These are phyloP conservation scores for Sugiyamaella xylanicola DNA, from an alignment of 1,139 yeast species.

Conservation along the genomic window DNA sequence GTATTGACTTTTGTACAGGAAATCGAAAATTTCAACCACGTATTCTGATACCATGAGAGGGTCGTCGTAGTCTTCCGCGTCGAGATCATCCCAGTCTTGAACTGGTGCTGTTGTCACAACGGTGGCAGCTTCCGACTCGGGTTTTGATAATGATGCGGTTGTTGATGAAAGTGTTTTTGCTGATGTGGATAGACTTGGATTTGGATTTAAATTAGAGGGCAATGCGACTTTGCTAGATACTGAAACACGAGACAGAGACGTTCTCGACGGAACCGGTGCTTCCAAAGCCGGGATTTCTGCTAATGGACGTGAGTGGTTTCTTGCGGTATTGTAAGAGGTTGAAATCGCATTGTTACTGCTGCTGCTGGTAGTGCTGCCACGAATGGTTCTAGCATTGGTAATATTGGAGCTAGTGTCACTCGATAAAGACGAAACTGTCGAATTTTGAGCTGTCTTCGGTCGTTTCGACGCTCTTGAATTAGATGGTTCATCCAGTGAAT, in stretches of 20 bases:
- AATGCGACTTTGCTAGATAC: neutral
- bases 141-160: neutral
- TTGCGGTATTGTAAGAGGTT: too few species aligned
- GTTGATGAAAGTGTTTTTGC: neutral
- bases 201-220: neutral
- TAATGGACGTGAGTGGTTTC: slow-evolving; percentile 8
- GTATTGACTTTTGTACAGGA: slow-evolving; percentile 71
- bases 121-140: neutral
- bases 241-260: neutral
- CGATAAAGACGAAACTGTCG: neutral
- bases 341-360: too few species aligned
- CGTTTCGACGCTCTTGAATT: slow-evolving; percentile 15
- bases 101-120: neutral
- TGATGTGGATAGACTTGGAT: neutral
- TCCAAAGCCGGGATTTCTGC: slow-evolving; percentile 10
- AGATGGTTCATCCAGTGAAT: slow-evolving; percentile 8
- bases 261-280: slow-evolving; percentile 4
- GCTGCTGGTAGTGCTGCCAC: neutral
- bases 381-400: slow-evolving; percentile 6
- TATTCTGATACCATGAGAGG: slow-evolving; percentile 96
- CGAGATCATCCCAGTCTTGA: slow-evolving; percentile 80
- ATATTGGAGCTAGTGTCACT: neutral
- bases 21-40: slow-evolving; percentile 81
- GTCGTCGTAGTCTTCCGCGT: slow-evolving; percentile 87
- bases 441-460: slow-evolving; percentile 8